Conservation (phyloP, 202 grass and related monocot species). For the Brachypodium distachyon region DNA sequence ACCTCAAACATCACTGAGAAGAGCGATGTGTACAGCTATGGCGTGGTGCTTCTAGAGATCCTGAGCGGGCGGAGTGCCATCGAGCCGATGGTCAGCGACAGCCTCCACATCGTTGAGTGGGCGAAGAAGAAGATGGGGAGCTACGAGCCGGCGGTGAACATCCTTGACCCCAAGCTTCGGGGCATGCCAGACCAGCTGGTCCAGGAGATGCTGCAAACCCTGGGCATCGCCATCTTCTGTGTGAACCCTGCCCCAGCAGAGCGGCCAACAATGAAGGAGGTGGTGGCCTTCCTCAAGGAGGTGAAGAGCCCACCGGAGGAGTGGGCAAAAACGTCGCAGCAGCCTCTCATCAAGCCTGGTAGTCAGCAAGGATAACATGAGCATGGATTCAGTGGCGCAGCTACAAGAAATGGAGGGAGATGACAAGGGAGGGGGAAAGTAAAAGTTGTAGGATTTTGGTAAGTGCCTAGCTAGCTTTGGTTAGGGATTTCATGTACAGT, state of each 20-base stretch:
- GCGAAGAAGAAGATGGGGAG: slow-evolving; percentile 95
- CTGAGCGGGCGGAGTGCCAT: slow-evolving; percentile 76
- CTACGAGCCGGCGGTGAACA: slow-evolving; percentile 64
- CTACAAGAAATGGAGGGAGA: background rate
- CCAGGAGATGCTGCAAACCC: slow-evolving; percentile 94
- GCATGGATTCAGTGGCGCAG: slow-evolving; percentile 2
- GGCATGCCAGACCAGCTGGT: slow-evolving; percentile 84
- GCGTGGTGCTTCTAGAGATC: slow-evolving; percentile 89
- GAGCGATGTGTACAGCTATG: slow-evolving; percentile 92
- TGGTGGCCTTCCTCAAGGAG: slow-evolving; percentile 90
- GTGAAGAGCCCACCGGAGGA: slow-evolving; percentile 91
- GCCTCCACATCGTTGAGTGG: slow-evolving; percentile 97
- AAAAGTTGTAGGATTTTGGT: slow-evolving; percentile 32
- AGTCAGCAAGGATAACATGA: slow-evolving; percentile 39
- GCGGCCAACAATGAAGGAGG: slow-evolving; percentile 95
- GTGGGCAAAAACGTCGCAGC: slow-evolving; percentile 84
- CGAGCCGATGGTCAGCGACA: slow-evolving; percentile 44
- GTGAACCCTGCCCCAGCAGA: slow-evolving; percentile 70
- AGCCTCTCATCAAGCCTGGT: slow-evolving; percentile 64
- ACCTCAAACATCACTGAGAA: slow-evolving; percentile 91
- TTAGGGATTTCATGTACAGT: slow-evolving; percentile 45
- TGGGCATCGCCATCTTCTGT: slow-evolving; percentile 86
- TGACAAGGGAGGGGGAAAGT: background rate
- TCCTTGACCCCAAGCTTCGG: slow-evolving; percentile 70
- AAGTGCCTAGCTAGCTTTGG: slow-evolving; percentile 39